A percentile compares a stretch with the other conserved stretches of the same genome.
phyloP scores from a whole-genome alignment of 768 basidiomycete species.

The Boletus pseudo-olivaceus region DNA sequence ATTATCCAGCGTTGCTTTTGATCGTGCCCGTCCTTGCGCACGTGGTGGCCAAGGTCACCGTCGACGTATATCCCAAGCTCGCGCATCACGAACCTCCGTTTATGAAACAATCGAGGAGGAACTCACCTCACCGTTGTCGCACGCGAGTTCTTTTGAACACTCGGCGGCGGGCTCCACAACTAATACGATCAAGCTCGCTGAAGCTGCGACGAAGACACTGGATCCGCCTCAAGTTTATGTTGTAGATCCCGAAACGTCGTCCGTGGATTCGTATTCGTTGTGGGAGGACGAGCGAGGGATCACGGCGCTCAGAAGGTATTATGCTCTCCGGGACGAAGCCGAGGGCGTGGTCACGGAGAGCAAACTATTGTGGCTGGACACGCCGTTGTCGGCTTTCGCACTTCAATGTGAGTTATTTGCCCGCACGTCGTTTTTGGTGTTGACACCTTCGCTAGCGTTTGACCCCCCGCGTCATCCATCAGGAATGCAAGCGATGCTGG shows the following conservation, averaged over 20 bases:
- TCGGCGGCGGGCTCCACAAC: constrained; percentile 22
- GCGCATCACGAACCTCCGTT: constrained; percentile 61
- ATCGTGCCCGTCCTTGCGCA: constrained; percentile 39
- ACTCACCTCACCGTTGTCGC: constrained; percentile 33
- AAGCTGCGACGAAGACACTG: constrained; percentile 22
- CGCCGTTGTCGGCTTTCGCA: constrained; percentile 68
- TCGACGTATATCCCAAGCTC: constrained; percentile 62
- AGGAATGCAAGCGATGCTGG: constrained; percentile 69
- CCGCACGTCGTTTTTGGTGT: neutral
- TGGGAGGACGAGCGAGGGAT: constrained; percentile 76
- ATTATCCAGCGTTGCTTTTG: constrained; percentile 39
- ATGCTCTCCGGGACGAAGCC: constrained; percentile 66
- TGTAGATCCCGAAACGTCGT: constrained; percentile 53
- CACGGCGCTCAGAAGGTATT: constrained; percentile 59
- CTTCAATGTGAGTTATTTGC: constrained; percentile 58
- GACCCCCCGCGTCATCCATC: constrained; percentile 60
- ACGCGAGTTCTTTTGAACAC: constrained; percentile 25
- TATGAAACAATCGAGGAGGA: constrained; percentile 85
- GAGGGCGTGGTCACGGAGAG: constrained; percentile 66
- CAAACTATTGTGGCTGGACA: constrained; percentile 61
- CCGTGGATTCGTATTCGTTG: constrained; percentile 39
- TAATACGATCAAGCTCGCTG: constrained; percentile 23
- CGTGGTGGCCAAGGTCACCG: constrained; percentile 69
- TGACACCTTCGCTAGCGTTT: constrained; percentile 48
- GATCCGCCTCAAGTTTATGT: constrained; percentile 46